Base-by-base conservation (phyloP, 1,284 basidiomycete species). In the Rhizoctonia solani region DNA sequence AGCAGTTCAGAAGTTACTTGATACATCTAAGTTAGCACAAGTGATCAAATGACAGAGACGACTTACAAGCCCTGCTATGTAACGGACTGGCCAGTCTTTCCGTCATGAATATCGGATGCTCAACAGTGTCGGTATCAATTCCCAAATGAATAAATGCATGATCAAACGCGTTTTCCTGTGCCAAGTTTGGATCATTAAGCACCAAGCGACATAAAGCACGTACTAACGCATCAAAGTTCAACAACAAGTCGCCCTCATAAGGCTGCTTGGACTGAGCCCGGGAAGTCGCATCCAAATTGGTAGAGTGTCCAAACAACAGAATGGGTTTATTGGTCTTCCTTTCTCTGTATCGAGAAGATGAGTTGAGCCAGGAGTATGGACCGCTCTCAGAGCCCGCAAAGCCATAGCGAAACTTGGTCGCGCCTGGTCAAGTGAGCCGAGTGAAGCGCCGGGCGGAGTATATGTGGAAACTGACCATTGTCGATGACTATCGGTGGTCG, bases 141-240 rank as follows among this genome's bases (percentile, higher is more conserved):
- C 92, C 92, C 5, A 99, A 83, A 68, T 89, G 88, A 63, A 91
- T 81, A 75, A 98, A 95, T 41, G 92, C 89, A 78, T 91, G 95
- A 79, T 99, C 96, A 55, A 99, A 79, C 2, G 93, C 90, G 75
- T 92, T 89, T 82, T 99, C 96, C 95, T 97, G 70, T n/a, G n/a
- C 44, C 66, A 19, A 32, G 39, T 54, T 53, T 19, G 61, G 27
- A 65, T 65, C 50, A 9, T 6, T 46, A 54, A n/a, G n/a, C 13
- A 46, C 37, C 53, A 29, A n/a, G n/a, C 27, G 46, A 29, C 14
- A 34, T 29, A 53, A 8, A 46, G 1, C 21, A 80, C 92, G 78
- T 78, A 96, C 95, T 82, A 97, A 80, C 41, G 92, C 87, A 77
- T 97, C 95, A 73, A 90, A 91, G 75, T 94, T 95, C 72, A 93